Evolutionary conservation across 257 asterid genomes (phyloP), one percentile per base, ranked within the genome.

Genomic region (Penstemon newberryi): DNA sequence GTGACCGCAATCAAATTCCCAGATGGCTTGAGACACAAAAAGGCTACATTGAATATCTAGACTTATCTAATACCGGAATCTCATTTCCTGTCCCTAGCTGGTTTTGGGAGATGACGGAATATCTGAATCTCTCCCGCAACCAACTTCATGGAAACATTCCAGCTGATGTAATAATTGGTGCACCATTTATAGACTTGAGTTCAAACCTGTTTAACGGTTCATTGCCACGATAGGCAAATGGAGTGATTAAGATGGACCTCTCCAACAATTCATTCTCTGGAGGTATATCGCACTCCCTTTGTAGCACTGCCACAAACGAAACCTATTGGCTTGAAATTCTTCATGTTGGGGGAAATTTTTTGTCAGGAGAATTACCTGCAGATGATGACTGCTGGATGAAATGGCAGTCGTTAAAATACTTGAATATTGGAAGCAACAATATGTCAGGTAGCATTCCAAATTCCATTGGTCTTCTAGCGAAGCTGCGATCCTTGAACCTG

Each of bases 401-500:
- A 33, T 78, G 78, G 82, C 56, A 71, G 0, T 10, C 25, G 0
- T 41, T 79, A 49, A 4, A 0, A 5, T 55, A 47, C 8, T 53
- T 84, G 38, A 74, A 71, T 56, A 2, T 84, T 42, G 76, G 70
- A 46, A 40, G 75, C 25, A 83, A 83, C 18, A 57, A 64, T 6
- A n/a, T 83, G 15, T 70, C 60, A 4, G 88, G 84, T 6, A 65
- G 60, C 5, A 73, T 83, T 8, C 82, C 84, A 12, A 37, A 52
- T 44, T 80, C 86, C 45, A 44, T 78, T 1, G 79, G 82, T 1
- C 13, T 56, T 70, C 66, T 78, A 7, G n/a, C 46, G 12, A 4
- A 66, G 7, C 36, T 82, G 38, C 0, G 3, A 13, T 72, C 69
- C 63, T 59, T 76, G 53, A 70, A 78, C 70, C 45, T 82, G n/a